A percentile compares a stretch with the other conserved stretches of the same genome.
phyloP scores from a whole-genome alignment of 2,329 filamentous ascomycete species.

The Epichloe scottii region DNA sequence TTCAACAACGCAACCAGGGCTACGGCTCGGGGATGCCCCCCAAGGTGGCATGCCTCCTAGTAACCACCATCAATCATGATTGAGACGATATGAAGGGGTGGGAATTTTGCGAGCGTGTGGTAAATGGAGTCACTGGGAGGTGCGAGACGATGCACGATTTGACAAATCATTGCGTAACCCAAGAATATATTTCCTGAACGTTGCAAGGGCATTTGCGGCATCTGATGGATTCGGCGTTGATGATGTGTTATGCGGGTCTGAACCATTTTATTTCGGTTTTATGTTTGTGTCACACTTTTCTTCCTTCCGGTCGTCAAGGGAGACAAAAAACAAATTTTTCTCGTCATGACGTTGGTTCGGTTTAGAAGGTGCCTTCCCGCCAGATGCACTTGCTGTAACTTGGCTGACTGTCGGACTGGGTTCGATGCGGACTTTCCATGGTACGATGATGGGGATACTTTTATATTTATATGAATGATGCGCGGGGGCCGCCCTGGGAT shows the following conservation, averaged over 20 bases:
- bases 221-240: conserved; percentile 32
- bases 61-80: conserved; percentile 66
- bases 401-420: background rate
- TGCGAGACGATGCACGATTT: background rate
- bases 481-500: background rate
- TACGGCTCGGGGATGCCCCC: conserved; percentile 70
- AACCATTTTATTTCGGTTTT: conserved; percentile 2
- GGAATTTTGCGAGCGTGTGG: background rate
- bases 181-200: conserved; percentile 15
- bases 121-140: background rate
- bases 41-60: conserved; percentile 71
- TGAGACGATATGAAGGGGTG: conserved; percentile 7
- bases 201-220: conserved; percentile 27
- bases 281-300: conserved; percentile 12
- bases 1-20: conserved; percentile 56
- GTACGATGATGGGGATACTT: background rate
- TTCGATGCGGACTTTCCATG: background rate
- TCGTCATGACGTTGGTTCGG: background rate
- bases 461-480: background rate
- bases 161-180: conserved; percentile 13
- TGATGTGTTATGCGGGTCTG: conserved; percentile 19
- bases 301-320: background rate
- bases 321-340: background rate
- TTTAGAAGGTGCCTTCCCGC: background rate
- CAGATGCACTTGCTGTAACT: too few relatives aligned